Conservation (phyloP, 192 early-diverging fungal genomes). For the Linnemannia schmuckeri region DNA sequence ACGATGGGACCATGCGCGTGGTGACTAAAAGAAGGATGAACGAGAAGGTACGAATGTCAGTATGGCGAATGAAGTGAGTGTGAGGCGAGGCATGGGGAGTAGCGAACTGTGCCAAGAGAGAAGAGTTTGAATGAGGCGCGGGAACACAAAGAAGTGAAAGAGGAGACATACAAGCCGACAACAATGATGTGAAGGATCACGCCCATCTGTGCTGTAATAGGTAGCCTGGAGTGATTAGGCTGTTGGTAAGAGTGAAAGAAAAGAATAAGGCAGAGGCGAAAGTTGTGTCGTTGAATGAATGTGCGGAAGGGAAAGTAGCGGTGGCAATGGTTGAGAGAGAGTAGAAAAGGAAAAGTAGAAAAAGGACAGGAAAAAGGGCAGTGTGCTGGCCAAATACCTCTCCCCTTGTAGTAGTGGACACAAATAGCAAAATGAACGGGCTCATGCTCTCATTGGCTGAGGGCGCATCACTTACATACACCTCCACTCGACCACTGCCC, state of each 20-base stretch:
- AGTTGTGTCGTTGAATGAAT: neutral
- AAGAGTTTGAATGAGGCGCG: neutral
- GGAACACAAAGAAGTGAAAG: neutral
- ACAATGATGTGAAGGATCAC: conserved; percentile 53
- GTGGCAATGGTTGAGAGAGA: neutral
- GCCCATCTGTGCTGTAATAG: conserved; percentile 15
- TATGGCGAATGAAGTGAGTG: neutral
- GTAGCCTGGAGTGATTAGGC: neutral
- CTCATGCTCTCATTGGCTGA: neutral
- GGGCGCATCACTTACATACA: neutral
- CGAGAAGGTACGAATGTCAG: neutral
- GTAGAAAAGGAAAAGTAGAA: conserved; percentile 2
- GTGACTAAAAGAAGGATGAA: conserved; percentile 31
- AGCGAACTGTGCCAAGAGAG: neutral
- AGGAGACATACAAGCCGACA: conserved; percentile 44
- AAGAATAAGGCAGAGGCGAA: neutral
- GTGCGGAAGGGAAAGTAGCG: neutral
- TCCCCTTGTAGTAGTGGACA: neutral
- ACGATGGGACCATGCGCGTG: conserved; percentile 69
- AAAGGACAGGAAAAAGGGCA: neutral
- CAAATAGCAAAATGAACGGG: neutral
- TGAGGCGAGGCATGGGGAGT: neutral
- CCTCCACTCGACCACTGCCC: too few relatives aligned
- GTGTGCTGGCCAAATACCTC: neutral
- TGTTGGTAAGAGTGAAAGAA: neutral